These are phyloP conservation scores for Tylopilus sp. DNA, from an alignment of 768 basidiomycete species.

Conservation along the genomic window DNA sequence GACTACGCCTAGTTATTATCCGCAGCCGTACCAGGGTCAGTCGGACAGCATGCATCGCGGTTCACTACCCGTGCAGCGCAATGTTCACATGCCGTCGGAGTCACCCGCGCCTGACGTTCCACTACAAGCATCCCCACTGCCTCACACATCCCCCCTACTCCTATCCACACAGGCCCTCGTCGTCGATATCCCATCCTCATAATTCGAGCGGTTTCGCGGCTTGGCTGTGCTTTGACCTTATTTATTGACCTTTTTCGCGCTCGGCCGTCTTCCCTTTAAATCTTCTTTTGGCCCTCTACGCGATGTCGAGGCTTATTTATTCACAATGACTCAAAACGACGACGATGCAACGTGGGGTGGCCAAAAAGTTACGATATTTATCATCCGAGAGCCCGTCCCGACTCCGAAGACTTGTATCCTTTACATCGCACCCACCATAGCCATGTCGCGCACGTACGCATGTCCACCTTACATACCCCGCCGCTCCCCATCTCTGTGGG, in stretches of 20 bases:
- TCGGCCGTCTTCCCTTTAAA: constrained; percentile 6
- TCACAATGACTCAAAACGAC: constrained; percentile 27
- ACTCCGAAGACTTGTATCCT: constrained; percentile 27
- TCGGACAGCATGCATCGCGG: constrained; percentile 29
- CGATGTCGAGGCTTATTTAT: constrained; percentile 31
- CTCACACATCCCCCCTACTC: constrained; percentile 28
- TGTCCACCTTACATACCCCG: constrained; percentile 17
- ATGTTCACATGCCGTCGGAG: constrained; percentile 25
- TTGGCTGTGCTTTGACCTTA: constrained; percentile 20
- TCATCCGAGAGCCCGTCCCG: constrained; percentile 11
- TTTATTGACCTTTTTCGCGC: constrained; percentile 30
- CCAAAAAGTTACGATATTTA: constrained; percentile 26
- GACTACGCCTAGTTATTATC: constrained; percentile 32
- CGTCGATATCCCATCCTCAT: constrained; percentile 22
- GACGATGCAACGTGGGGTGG: constrained; percentile 20
- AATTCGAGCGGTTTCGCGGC: neutral
- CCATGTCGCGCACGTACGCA: constrained; percentile 22
- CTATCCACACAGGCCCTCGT: constrained; percentile 20
- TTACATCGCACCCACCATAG: constrained; percentile 23
- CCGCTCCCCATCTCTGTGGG: constrained; percentile 11
- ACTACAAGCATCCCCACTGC: constrained; percentile 22
- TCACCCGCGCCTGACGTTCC: constrained; percentile 24
- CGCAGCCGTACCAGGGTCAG: constrained; percentile 31
- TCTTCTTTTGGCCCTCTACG: constrained; percentile 19
- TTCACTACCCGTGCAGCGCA: constrained; percentile 27